phyloP scores from a whole-genome alignment of 139 green algal species.

The Eudorina sp. region DNA sequence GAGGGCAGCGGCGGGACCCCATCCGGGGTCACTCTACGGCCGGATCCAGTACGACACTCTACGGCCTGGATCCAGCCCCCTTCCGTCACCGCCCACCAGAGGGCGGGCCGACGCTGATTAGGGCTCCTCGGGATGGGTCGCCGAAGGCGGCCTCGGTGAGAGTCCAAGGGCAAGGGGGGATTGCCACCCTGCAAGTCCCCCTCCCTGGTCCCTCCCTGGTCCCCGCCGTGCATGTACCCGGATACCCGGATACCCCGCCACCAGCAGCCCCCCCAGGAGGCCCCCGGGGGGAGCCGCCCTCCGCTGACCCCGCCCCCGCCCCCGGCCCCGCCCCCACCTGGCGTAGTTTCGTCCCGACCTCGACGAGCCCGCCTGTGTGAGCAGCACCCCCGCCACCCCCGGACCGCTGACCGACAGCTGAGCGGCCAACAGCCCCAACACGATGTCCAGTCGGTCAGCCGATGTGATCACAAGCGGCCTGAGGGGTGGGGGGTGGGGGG shows the following conservation, averaged over 20 bases:
- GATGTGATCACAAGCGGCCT: conserved; percentile 67
- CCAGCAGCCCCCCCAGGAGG: too few relatives aligned
- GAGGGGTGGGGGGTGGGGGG: background rate
- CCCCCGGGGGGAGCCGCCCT: too few relatives aligned
- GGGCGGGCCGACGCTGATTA: too few relatives aligned
- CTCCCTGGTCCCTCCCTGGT: too few relatives aligned
- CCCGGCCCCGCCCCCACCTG: conserved; percentile 19
- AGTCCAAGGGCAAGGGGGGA: background rate
- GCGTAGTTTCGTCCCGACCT: conserved; percentile 46
- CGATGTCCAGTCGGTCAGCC: conserved; percentile 71
- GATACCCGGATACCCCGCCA: too few relatives aligned
- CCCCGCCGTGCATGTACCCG: too few relatives aligned
- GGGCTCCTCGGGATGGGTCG: background rate
- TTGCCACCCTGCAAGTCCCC: too few relatives aligned
- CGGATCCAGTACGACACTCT: too few relatives aligned
- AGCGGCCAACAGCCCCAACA: conserved; percentile 70
- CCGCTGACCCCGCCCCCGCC: background rate
- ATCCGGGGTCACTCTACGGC: too few relatives aligned
- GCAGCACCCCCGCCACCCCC: conserved; percentile 73
- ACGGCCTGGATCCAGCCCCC: too few relatives aligned
- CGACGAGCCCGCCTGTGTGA: conserved; percentile 57
- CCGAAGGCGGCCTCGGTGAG: background rate
- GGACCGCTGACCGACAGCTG: conserved; percentile 65
- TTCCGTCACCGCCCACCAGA: too few relatives aligned
- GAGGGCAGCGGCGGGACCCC: too few relatives aligned